A percentile compares a stretch with the other conserved stretches of the same genome.
phyloP scores from a whole-genome alignment of 768 basidiomycete genomes.

The Leccinum obscurum region DNA sequence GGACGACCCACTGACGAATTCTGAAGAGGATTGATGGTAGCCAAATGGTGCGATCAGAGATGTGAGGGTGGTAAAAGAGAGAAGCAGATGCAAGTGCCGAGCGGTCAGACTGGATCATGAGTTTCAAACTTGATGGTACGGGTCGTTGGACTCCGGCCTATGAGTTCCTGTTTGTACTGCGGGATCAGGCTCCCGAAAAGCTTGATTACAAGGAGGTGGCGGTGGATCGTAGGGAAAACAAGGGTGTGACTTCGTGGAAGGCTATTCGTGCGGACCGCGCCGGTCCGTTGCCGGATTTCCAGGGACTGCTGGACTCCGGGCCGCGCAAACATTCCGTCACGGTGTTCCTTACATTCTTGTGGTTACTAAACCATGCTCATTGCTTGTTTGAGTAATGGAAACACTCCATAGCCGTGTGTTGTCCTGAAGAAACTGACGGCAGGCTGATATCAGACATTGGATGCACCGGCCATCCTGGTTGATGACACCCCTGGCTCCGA shows the following conservation, averaged over 20 bases:
- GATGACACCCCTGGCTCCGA: background rate
- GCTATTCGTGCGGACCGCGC: background rate
- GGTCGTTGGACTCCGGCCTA: background rate
- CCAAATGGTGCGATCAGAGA: background rate
- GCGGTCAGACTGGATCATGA: background rate
- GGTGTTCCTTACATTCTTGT: no score
- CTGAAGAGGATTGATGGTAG: background rate
- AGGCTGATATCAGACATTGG: background rate
- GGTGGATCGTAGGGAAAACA: no score
- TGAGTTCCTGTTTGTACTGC: background rate
- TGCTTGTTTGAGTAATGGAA: no score
- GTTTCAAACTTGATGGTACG: background rate
- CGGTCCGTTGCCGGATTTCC: no score
- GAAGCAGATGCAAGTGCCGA: background rate
- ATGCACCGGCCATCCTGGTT: background rate
- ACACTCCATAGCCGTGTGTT: background rate
- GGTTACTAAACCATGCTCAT: no score
- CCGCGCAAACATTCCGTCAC: no score
- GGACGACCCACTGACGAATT: background rate
- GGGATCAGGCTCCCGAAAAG: background rate
- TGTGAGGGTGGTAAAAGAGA: no score
- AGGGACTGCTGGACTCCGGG: background rate
- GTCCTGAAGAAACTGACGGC: background rate
- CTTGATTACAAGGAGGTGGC: background rate
- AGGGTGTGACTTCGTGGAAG: no score